A percentile compares a stretch with the other conserved stretches of the same genome.
Conservation (phyloP, 495 filamentous ascomycete genomes). For the Hypoxylon crocopeplum region DNA sequence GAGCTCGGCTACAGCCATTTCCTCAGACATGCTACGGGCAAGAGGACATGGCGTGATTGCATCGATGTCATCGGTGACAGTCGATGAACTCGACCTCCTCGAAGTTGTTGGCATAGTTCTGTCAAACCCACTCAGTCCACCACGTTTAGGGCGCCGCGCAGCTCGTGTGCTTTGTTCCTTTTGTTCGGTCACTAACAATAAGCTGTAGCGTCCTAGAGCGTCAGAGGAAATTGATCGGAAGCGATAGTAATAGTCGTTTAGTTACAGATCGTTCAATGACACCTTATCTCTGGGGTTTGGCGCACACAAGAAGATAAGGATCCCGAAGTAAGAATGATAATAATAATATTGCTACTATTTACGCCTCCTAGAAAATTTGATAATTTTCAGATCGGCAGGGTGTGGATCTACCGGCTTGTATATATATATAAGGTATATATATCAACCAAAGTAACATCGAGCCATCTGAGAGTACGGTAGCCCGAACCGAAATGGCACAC, state of each 20-base stretch:
- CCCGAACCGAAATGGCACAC: slow-evolving; percentile 22
- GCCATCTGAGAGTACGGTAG: slow-evolving; percentile 7
- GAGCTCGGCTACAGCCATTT: slow-evolving; percentile 11
- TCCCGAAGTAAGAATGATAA: not conserved
- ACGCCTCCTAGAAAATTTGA: not conserved
- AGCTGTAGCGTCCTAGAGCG: not conserved
- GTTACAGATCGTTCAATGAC: not conserved
- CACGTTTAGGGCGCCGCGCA: not conserved
- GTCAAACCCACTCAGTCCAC: not conserved
- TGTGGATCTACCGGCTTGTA: slow-evolving; percentile 25
- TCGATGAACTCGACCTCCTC: slow-evolving; percentile 8
- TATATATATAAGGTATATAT: slow-evolving; percentile 3
- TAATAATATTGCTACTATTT: not conserved
- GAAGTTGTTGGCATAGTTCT: slow-evolving; percentile 15
- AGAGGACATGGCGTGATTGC: slow-evolving; percentile 42
- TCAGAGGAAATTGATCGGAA: not conserved
- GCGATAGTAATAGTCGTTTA: not conserved
- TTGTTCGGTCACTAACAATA: not conserved
- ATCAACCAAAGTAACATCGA: slow-evolving; percentile 22
- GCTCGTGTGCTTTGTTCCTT: not conserved
- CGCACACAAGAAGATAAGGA: not conserved
- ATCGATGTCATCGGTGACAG: slow-evolving; percentile 37
- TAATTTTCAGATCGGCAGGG: slow-evolving; percentile 8
- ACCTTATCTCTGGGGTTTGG: not conserved
- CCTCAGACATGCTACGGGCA: slow-evolving; percentile 2